Base-by-base conservation (phyloP, 225 moss, liverwort and hornwort genomes). In the Pleurozium schreberi region DNA sequence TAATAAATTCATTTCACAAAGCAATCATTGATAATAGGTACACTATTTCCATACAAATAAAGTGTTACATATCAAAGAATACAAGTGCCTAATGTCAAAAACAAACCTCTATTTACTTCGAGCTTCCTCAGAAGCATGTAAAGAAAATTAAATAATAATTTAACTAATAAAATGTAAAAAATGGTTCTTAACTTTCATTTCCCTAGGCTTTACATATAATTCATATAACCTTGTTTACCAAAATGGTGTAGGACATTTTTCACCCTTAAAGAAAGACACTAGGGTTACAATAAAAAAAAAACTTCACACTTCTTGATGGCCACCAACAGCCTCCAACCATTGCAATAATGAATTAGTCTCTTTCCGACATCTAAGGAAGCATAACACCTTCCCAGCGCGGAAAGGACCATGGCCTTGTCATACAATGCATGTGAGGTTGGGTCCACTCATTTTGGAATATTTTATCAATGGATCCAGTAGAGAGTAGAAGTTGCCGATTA, bases 11-110 rank as follows among this genome's bases (percentile, higher is more conserved):
- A 17, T 71, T 71, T 28, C 5, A 40, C 10, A 43, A 43, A 16
- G 16, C 1, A 71, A 27, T 9, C 27, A 11, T 3, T 43, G 3
- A 43, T 6, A 28, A 45, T 71, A 10, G 6, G 45, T 71, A 43
- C 5, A 16, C 3, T 43, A 17, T 43, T 71, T 71, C 8, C 5
- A 71, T 15, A 5, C 3, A 1, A 71, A 27, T 1, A 5, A 9
- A 43, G 43, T 71, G 3, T 49, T 75, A 33, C 4, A 31, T 7
- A 31, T 31, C 1, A 19, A 7, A 31, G 2, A 31, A 6, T 7
- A 19, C 1, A 5, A 21, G 3, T 8, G 2, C 3, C n/a, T n/a
- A n/a, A n/a, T n/a, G n/a, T n/a, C n/a, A 20, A 1, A 34, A 75
- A 33, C 2, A 5, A 18, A 34, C 8, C 8, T 75, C 33, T 47